phyloP scores from a whole-genome alignment of 345 rosid genomes.

The Arabis alpina region DNA sequence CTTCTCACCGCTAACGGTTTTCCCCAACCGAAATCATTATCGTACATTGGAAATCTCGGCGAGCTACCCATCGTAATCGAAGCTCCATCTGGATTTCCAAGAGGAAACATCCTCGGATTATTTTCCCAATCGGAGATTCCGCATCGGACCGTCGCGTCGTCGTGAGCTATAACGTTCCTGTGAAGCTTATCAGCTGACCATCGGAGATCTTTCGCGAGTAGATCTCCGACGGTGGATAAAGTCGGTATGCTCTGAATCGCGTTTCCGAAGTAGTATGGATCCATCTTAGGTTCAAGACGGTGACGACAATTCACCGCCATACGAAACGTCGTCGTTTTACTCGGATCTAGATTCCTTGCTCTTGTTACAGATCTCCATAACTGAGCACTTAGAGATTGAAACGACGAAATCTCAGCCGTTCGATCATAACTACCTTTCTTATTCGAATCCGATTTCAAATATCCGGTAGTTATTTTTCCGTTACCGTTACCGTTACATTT shows the following conservation, averaged over 20 bases:
- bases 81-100: constrained; percentile 93
- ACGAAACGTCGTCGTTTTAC: constrained; percentile 78
- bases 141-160: constrained; percentile 61
- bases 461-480: constrained; percentile 40
- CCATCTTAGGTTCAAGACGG: constrained; percentile 74
- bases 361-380: constrained; percentile 90
- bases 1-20: constrained; percentile 87
- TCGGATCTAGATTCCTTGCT: constrained; percentile 62
- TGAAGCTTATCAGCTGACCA: constrained; percentile 74
- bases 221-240: constrained; percentile 52
- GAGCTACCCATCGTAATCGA: constrained; percentile 98
- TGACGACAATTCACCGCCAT: constrained; percentile 97
- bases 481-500: constrained; percentile 54
- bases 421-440: constrained; percentile 32
- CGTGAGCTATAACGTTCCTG: constrained; percentile 80
- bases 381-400: constrained; percentile 86
- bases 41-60: constrained; percentile 95
- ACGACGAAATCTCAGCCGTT: constrained; percentile 79
- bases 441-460: constrained; percentile 26
- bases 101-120: constrained; percentile 80
- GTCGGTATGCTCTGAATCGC: constrained; percentile 97
- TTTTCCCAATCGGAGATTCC: constrained; percentile 80
- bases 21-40: constrained; percentile 98
- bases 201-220: constrained; percentile 60
- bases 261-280: constrained; percentile 85